These are phyloP conservation scores for Zygosaccharomyces rouxii DNA, from an alignment of 805 yeast genomes.

Conservation along the genomic window DNA sequence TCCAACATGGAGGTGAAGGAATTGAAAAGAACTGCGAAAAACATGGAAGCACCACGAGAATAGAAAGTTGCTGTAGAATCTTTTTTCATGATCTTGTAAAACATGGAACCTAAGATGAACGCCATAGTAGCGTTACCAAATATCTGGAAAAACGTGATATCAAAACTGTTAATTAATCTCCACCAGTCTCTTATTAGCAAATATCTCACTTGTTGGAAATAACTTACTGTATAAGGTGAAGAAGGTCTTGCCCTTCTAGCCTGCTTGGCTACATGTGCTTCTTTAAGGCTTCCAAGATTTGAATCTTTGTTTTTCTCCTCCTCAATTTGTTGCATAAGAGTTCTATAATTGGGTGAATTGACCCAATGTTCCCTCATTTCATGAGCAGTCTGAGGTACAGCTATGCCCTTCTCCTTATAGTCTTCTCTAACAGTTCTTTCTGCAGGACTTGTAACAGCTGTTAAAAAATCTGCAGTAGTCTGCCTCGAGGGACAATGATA, in stretches of 20 bases:
- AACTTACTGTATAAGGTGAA: conserved; percentile 54
- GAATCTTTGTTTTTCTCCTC: conserved; percentile 34
- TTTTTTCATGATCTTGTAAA: conserved; percentile 43
- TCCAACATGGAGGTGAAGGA: conserved; percentile 59
- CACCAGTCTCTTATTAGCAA: conserved; percentile 44
- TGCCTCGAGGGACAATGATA: conserved; percentile 59
- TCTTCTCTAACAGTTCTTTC: conserved; percentile 44
- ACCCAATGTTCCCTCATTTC: conserved; percentile 62
- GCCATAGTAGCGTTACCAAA: conserved; percentile 50
- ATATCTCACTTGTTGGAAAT: conserved; percentile 47
- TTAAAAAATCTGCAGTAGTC: conserved; percentile 66
- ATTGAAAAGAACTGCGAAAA: conserved; percentile 61
- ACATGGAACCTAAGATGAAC: conserved; percentile 52
- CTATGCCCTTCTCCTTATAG: conserved; percentile 41
- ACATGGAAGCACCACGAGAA: conserved; percentile 59
- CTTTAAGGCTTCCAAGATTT: conserved; percentile 22
- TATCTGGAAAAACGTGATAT: conserved; percentile 41
- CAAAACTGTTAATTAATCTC: conserved; percentile 48
- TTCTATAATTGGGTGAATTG: conserved; percentile 43
- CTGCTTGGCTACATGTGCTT: conserved; percentile 51
- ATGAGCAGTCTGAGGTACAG: conserved; percentile 56
- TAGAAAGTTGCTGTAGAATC: conserved; percentile 45
- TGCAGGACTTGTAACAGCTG: conserved; percentile 63
- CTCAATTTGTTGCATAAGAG: conserved; percentile 44
- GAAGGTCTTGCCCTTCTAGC: conserved; percentile 42